Evolutionary conservation across 768 basidiomycete species (phyloP), one percentile per base, ranked within the genome.

Genomic region (Kwoniella shandongensis): DNA sequence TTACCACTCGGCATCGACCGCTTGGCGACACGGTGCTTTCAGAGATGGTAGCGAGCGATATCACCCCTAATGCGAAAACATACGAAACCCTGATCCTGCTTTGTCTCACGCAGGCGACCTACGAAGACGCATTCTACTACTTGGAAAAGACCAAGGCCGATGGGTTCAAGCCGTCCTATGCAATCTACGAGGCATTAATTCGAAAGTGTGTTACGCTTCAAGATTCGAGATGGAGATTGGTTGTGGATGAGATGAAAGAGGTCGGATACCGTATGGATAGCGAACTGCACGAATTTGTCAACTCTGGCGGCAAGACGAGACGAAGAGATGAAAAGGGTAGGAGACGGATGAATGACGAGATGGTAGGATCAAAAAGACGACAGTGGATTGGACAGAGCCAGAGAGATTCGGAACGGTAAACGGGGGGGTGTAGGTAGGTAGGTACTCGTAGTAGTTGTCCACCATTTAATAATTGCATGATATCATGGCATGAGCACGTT

Each of bases 121-220:
- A 90, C 75, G 89, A 91, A 69, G 88, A 90, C 59, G 88, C 89
- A 0, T 92, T 92, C 78, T 86, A 85, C 70, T 91, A 89, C 76
- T 81, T 94, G 29, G 89, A 91, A 72, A 87, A 88, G 79, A 89
- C 90, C 87, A 91, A 92, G 74, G 76, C 80, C 0, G 81, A 81
- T 32, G 79, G 79, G 8, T 79, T 83, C 65, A 66, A 79, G n/a
- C 88, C 90, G 0, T 54, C 61, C 1, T 45, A 50, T 23, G 66
- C 68, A 1, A 76, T 86, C 27, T 92, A 92, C 75, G 80, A 82
- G 30, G 78, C 79, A 1, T 77, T 92, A 55, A 76, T 86, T 40
- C 78, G 79, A 44, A 85, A 81, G 65, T 90, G 88, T 65, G 71
- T 84, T 13, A 60, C 68, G 17, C 74, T 75, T 18, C 79, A 79